phyloP scores from a whole-genome alignment of 192 early-diverging fungal genomes.

The Paraglomus brasilianum region DNA sequence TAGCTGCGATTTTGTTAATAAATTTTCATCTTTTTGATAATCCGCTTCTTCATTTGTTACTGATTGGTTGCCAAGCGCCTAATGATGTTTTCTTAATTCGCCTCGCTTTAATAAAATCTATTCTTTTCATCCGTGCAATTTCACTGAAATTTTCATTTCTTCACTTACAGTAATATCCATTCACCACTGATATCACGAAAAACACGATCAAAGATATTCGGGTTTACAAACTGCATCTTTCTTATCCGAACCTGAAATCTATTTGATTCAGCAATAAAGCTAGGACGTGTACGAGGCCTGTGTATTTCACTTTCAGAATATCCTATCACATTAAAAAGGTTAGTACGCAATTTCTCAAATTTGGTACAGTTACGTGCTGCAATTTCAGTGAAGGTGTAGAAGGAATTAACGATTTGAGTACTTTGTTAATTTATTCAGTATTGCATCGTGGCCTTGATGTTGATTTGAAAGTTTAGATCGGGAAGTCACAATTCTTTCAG shows the following conservation, averaged over 20 bases:
- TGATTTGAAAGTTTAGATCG: background rate
- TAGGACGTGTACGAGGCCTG: background rate
- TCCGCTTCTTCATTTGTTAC: no score
- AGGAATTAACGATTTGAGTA: conserved; percentile 11
- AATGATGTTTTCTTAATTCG: conserved; percentile 1
- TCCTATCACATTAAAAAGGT: conserved; percentile 15
- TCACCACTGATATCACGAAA: conserved; percentile 5
- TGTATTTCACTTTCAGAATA: conserved; percentile 5
- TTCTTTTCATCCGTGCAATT: conserved; percentile 2
- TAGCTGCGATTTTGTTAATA: background rate
- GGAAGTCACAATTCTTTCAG: background rate
- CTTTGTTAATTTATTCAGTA: conserved; percentile 11
- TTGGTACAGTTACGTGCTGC: conserved; percentile 16
- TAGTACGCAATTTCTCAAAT: background rate
- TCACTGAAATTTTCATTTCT: conserved; percentile 19
- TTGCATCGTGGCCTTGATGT: conserved; percentile 5
- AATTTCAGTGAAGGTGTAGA: background rate
- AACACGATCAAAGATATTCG: background rate
- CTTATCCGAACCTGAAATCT: conserved; percentile 4
- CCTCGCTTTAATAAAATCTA: conserved; percentile 1
- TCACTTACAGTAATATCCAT: conserved; percentile 9
- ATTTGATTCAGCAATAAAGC: conserved; percentile 8
- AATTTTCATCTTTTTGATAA: background rate
- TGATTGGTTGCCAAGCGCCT: background rate
- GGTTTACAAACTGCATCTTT: conserved; percentile 6